Conservation (phyloP, 225 moss, liverwort and hornwort species). For the Marchantia paleacea region DNA sequence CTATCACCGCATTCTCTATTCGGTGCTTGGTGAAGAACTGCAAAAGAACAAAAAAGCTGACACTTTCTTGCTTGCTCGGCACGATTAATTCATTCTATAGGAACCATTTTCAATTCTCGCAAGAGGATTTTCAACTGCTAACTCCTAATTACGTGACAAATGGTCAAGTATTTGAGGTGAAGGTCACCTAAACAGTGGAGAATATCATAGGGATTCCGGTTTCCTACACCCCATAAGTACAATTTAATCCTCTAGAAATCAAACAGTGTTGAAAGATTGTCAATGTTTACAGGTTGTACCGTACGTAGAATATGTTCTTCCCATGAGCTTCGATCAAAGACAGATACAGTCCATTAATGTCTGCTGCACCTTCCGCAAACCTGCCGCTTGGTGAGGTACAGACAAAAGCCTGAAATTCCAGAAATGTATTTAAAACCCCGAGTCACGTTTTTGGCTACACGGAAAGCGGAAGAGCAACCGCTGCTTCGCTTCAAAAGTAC, state of each 20-base stretch:
- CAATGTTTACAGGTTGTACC: background rate
- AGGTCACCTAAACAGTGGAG: background rate
- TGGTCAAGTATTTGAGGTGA: no score
- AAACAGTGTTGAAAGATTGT: no score
- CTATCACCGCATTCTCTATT: slow-evolving; percentile 41
- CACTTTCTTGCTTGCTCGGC: background rate
- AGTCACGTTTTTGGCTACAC: background rate
- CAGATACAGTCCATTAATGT: slow-evolving; percentile 61
- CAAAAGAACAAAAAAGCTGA: background rate
- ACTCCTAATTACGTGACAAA: no score
- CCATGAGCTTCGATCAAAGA: slow-evolving; percentile 85
- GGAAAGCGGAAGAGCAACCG: background rate
- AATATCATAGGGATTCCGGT: background rate
- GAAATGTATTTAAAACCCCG: background rate
- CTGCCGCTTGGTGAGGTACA: slow-evolving; percentile 72
- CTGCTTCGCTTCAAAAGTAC: background rate
- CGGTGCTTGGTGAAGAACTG: slow-evolving; percentile 78
- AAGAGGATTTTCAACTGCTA: no score
- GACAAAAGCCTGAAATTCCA: slow-evolving; percentile 53
- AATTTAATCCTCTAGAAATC: no score
- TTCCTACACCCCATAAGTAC: no score
- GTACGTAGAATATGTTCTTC: slow-evolving; percentile 90
- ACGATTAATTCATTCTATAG: background rate
- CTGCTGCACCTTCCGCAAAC: slow-evolving; percentile 66
- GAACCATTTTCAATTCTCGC: no score